Base-by-base conservation (phyloP, 2,329 filamentous ascomycete genomes). In the Fusarium kyushuense region DNA sequence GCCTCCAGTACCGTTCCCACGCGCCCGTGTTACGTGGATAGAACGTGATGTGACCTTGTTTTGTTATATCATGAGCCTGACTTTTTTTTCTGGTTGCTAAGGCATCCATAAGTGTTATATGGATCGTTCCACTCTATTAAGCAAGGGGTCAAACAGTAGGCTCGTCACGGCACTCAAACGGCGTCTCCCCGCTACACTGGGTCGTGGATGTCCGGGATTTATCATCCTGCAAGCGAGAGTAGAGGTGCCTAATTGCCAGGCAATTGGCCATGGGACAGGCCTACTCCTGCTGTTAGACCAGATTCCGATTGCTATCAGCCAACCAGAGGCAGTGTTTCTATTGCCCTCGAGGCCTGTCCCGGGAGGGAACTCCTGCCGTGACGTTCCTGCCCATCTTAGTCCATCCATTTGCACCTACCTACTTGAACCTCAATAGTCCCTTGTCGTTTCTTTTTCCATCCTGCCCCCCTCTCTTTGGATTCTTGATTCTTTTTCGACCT, bases 81-180 rank as follows among this genome's bases (percentile, higher is more conserved):
- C 42, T 40, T 40, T 55, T 60, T 46, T 43, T 40, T 42, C 27
- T 63, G 63, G 70, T 74, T 74, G 72, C 72, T 72, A 66, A 74
- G 72, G 72, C 72, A 71, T 70, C 62, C 65, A 54, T 41, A 58
- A 53, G 54, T 61, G 30, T 40, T 23, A 35, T 16, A 42, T 29
- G 23, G 29, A 35, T 30, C 25, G 60, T 64, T 43, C 63, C 53
- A 58, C 63, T 35, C 51, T 54, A 32, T 52, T 33, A 66, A 61
- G 65, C 49, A 54, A 65, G 60, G 65, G 65, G 56, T n/a, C 30
- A 48, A 48, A 21, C 25, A 35, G 45, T 51, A 38, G 64, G 54
- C 51, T 54, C 61, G 62, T 66, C 46, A 61, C 65, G 58, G 64
- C 64, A 67, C 59, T 60, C 56, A 27, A 51, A 51, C 30, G 45